Base-by-base conservation (phyloP, 2,329 filamentous ascomycete species). In the Aspergillus hiratsukae region DNA sequence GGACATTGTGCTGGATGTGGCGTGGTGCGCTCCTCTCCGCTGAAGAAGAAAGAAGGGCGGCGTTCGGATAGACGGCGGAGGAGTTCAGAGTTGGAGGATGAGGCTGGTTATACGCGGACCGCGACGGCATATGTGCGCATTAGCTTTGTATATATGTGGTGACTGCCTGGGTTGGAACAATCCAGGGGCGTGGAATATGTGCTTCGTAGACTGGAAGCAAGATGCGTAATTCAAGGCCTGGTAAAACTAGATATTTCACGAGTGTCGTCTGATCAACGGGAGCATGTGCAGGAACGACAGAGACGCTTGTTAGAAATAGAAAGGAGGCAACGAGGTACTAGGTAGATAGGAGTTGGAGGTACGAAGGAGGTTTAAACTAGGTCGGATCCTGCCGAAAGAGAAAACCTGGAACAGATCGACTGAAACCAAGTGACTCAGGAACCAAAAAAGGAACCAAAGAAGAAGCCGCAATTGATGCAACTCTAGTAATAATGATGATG, bases 41-140 rank as follows among this genome's bases (percentile, higher is more conserved):
- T 21, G 58, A 57, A 17, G 60, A 56, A 51, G 59, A 54, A 31
- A 52, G 55, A 28, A 60, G 54, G 51, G 59, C 57, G 55, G 63
- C 53, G 57, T 60, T 58, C 53, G 61, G 55, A 54, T 61, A 57
- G 53, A 61, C 59, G 52, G 58, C 53, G 52, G 58, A 52, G 46
- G 61, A 60, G 45, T 50, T 68, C 58, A 64, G 62, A 53, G 58
- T 65, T 53, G 65, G 60, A 58, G 65, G 66, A 58, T 63, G 62
- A 53, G 67, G 67, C 52, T 62, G 63, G 52, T 71, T 67, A 63
- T 66, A 70, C 59, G 66, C 64, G 58, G 64, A 63, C 63, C 64
- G 67, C 61, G 72, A 66, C 64, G 72, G 67, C 68, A 78, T 76
- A 67, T 69, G 61, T 64, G 68, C 70, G 58, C 68, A 69, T 71